Evolutionary conservation across 2,329 filamentous ascomycete genomes (phyloP).

Genomic region (Fusarium annulatum): DNA sequence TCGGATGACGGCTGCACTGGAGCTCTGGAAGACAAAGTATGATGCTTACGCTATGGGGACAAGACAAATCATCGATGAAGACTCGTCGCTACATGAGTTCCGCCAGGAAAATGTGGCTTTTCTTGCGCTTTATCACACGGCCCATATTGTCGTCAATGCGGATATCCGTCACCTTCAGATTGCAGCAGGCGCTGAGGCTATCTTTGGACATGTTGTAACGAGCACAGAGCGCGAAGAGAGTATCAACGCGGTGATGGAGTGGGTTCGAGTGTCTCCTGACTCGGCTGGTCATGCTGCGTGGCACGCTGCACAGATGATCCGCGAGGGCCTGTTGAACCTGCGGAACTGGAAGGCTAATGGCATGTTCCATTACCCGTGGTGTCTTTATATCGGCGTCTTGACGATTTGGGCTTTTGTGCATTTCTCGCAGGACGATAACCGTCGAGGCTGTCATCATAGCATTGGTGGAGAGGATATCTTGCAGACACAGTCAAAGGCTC

Average conservation of each 20-base stretch:
- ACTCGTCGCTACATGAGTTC: neutral
- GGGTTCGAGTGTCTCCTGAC: rapidly evolving
- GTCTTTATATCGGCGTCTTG: neutral
- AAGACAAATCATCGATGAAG: neutral
- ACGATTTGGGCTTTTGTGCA: neutral
- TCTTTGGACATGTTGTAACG: neutral
- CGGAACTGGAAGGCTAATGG: neutral
- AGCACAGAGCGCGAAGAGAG: neutral
- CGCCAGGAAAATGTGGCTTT: neutral
- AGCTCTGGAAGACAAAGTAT: neutral
- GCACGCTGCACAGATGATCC: neutral
- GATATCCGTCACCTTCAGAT: neutral
- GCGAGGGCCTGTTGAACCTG: neutral
- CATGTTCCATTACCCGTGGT: neutral
- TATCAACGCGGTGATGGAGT: neutral
- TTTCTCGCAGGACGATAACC: rapidly evolving
- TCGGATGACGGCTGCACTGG: neutral
- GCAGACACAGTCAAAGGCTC: neutral
- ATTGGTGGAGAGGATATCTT: rapidly evolving
- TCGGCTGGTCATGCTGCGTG: neutral
- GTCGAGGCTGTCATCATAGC: neutral
- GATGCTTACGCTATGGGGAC: neutral
- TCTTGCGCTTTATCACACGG: neutral
- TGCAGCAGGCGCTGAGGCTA: neutral
- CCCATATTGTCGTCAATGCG: neutral